Evolutionary conservation across 495 filamentous ascomycete genomes (phyloP).

Genomic region (Xylaria scruposa): DNA sequence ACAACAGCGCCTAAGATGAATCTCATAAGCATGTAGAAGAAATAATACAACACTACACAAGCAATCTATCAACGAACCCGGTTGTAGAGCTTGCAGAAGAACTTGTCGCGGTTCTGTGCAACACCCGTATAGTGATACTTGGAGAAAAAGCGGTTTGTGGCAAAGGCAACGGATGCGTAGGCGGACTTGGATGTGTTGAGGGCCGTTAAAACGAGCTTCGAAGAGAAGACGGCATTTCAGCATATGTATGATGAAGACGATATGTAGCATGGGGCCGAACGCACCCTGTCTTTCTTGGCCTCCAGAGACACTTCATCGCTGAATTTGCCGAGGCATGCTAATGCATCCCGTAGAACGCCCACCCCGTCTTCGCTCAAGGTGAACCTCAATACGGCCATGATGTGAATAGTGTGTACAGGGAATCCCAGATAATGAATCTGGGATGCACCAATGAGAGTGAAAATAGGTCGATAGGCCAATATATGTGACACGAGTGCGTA

Average conservation of each 20-base stretch:
- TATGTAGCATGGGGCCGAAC: constrained; percentile 18
- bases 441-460: neutral
- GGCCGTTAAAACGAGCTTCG: constrained; percentile 79
- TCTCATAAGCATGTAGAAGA: constrained; percentile 20
- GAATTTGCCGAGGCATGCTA: constrained; percentile 91
- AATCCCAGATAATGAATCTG: neutral
- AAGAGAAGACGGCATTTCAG: constrained; percentile 20
- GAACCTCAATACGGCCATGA: constrained; percentile 80
- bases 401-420: neutral
- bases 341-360: constrained; percentile 75
- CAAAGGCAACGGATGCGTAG: constrained; percentile 82
- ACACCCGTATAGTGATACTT: constrained; percentile 68
- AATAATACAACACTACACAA: constrained; percentile 1
- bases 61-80: constrained; percentile 40
- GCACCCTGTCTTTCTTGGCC: constrained; percentile 74
- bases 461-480: neutral
- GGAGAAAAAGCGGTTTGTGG: constrained; percentile 78
- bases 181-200: constrained; percentile 94
- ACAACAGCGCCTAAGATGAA: constrained; percentile 48
- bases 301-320: constrained; percentile 89
- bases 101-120: constrained; percentile 53
- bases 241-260: neutral
- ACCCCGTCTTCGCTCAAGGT: constrained; percentile 78
- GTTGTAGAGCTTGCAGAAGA: constrained; percentile 56
- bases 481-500: neutral